Evolutionary conservation across 2,329 filamentous ascomycete species (phyloP).

Genomic region (Bipolaris oryzae): DNA sequence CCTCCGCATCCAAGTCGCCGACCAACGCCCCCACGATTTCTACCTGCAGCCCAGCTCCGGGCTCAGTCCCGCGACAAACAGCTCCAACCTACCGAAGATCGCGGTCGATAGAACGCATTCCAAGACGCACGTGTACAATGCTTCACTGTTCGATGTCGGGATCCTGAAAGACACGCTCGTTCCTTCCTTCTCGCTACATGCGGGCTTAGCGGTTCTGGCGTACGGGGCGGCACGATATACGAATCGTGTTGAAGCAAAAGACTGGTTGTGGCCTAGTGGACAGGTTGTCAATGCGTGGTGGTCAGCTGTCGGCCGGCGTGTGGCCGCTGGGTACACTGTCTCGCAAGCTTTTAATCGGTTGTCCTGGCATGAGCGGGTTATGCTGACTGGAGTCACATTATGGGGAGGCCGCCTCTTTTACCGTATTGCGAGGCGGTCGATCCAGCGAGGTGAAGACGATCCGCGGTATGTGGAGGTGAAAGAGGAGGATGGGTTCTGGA

Average conservation of each 20-base stretch:
- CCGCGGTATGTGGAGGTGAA: constrained; percentile 61
- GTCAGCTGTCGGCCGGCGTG: constrained; percentile 61
- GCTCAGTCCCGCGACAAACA: constrained; percentile 17
- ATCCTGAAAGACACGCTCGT: constrained; percentile 61
- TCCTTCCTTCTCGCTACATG: constrained; percentile 61
- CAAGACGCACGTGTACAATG: constrained; percentile 38
- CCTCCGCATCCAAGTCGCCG: constrained; percentile 39
- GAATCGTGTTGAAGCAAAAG: constrained; percentile 64
- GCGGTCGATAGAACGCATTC: constrained; percentile 42
- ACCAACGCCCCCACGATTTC: constrained; percentile 42
- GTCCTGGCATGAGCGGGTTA: constrained; percentile 61
- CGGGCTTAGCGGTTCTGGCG: constrained; percentile 58
- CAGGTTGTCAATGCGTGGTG: constrained; percentile 66
- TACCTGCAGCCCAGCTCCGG: constrained; percentile 37
- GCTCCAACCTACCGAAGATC: not conserved
- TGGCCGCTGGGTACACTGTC: constrained; percentile 56
- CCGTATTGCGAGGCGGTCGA: constrained; percentile 57
- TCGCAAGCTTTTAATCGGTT: constrained; percentile 56
- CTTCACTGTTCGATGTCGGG: constrained; percentile 52
- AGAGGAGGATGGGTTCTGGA: constrained; percentile 62
- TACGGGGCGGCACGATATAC: constrained; percentile 60
- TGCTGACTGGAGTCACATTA: constrained; percentile 62
- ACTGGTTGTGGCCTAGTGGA: constrained; percentile 63
- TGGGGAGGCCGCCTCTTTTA: constrained; percentile 65
- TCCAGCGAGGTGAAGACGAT: constrained; percentile 61